Evolutionary conservation across 2,329 filamentous ascomycete species (phyloP), one percentile per base, ranked within the genome.

Genomic region (Calonectria honghensis): DNA sequence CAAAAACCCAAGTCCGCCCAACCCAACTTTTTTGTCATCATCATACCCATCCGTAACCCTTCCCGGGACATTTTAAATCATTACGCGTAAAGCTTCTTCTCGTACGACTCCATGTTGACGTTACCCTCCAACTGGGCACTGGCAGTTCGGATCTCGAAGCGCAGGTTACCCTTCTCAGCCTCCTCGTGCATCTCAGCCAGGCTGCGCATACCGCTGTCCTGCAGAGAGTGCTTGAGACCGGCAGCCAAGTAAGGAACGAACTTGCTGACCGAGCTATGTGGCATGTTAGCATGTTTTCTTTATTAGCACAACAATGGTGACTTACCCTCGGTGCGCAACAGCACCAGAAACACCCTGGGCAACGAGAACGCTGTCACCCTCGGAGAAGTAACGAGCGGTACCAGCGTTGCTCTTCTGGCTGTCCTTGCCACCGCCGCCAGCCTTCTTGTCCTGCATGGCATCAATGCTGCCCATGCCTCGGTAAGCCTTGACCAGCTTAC

Each of bases 401-500:
- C 97, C 97, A 71, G 97, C 97, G 84, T 98, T 99, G 86, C 93
- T 93, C 87, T 93, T 91, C 85, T 94, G 93, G 86, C 89, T 92
- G 84, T 96, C 92, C 85, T 92, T 94, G 82, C 89, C 88, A 79
- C 93, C 94, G 74, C 86, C 90, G 70, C 94, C 95, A 14, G 96
- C 96, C 90, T 98, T 98, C 92, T 97, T 98, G 88, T 98, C 96
- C 88, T 98, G 96, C 97, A 99, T 99, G 79, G 97, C 97, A 82
- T 98, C 97, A 84, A 99, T 99, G 87, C 94, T 96, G 79, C 97
- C 97, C 97, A 99, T 99, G 75, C 97, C 97, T 86, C 97, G 95
- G 91, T 99, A 99, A 51, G 97, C 96, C 91, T 99, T 99, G 86
- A 99, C 96, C 70, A 99, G 93, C 91, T 98, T 97, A 78, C 97